Percentiles rank a stretch among this genome's conserved stretches.
Conservation (phyloP, 176 grass and related monocot genomes). For the Zoysia pacifica region DNA sequence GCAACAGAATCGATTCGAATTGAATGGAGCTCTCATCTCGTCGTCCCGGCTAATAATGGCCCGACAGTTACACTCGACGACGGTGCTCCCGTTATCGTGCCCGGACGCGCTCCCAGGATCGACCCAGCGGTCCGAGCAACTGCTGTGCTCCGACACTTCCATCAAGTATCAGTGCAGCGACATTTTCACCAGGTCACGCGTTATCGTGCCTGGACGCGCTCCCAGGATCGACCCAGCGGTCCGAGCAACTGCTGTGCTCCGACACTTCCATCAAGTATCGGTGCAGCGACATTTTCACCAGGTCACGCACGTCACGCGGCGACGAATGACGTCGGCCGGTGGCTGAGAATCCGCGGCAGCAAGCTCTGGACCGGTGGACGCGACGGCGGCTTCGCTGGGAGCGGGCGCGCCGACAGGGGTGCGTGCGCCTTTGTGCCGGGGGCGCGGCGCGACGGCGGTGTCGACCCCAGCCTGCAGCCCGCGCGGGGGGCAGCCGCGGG, state of each 20-base stretch:
- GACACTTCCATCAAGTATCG: not conserved
- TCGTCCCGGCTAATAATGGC: not conserved
- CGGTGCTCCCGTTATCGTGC: too few species aligned
- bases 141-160: too few species aligned
- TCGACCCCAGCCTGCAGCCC: slow-evolving; percentile 12
- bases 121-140: too few species aligned
- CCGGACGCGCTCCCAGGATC: not conserved
- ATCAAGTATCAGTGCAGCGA: not conserved
- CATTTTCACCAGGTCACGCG: too few species aligned
- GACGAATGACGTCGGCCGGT: slow-evolving; percentile 3
- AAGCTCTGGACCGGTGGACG: not conserved
- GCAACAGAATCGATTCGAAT: not conserved
- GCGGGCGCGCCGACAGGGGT: not conserved
- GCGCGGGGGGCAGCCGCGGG: slow-evolving; percentile 28
- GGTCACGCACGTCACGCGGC: too few species aligned
- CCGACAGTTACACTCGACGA: slow-evolving; percentile 17
- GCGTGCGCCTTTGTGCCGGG: too few species aligned
- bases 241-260: too few species aligned
- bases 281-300: too few species aligned
- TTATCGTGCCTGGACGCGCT: too few species aligned
- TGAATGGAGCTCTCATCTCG: not conserved
- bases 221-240: too few species aligned
- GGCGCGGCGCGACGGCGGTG: slow-evolving; percentile 30
- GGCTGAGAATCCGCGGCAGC: not conserved
- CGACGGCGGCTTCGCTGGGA: slow-evolving; percentile 4